Percentiles rank a stretch among this genome's conserved stretches.
These are phyloP conservation scores for Diaporthe velutina DNA, from an alignment of 2,329 filamentous ascomycete species.

Conservation along the genomic window DNA sequence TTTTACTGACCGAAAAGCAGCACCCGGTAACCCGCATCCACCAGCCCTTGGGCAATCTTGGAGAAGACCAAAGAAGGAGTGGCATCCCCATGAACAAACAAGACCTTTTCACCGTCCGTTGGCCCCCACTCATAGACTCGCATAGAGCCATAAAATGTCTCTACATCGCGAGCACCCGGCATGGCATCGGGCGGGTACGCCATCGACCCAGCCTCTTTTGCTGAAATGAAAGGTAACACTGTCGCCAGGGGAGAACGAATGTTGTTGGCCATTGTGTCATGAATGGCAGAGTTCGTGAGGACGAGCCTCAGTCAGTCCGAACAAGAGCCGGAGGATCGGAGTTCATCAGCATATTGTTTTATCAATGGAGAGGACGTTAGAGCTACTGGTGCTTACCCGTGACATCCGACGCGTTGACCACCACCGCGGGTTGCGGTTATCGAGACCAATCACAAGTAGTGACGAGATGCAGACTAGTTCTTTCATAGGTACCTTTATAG, in stretches of 20 bases:
- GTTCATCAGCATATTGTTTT: neutral
- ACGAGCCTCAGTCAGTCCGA: neutral
- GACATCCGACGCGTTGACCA: neutral
- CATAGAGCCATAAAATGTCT: slow-evolving; percentile 80
- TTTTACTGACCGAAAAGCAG: slow-evolving; percentile 73
- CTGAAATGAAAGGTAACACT: neutral
- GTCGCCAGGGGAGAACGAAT: neutral
- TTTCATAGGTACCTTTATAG: too few relatives aligned
- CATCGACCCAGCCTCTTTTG: neutral
- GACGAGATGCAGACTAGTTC: neutral
- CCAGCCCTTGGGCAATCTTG: slow-evolving; percentile 75
- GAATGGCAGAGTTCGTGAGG: too few relatives aligned
- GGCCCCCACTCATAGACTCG: slow-evolving; percentile 88
- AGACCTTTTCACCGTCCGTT: slow-evolving; percentile 76
- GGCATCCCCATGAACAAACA: slow-evolving; percentile 88
- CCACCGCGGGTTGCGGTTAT: neutral
- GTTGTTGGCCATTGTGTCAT: neutral
- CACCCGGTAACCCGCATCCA: slow-evolving; percentile 77
- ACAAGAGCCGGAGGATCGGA: neutral
- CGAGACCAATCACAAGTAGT: neutral
- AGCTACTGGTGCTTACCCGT: neutral
- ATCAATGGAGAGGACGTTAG: neutral
- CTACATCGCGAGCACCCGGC: slow-evolving; percentile 80
- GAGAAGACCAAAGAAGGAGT: slow-evolving; percentile 82
- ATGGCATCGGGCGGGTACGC: slow-evolving; percentile 76